phyloP scores from a whole-genome alignment of 257 asterid species.

The Ligustrum vulgare region DNA sequence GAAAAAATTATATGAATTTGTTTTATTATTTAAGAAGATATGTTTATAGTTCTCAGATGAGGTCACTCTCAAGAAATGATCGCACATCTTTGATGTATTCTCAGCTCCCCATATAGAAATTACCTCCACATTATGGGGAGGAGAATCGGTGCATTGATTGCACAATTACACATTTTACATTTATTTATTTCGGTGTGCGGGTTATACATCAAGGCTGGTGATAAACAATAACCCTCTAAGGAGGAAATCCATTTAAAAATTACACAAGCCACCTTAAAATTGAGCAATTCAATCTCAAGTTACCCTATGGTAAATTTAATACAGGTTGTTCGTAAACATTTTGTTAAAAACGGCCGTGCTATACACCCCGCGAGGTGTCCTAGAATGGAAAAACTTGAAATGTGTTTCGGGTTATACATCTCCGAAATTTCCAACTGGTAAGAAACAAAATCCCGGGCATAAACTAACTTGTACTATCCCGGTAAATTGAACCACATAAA shows the following conservation, averaged over 20 bases:
- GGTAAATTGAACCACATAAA: neutral
- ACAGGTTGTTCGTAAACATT: neutral
- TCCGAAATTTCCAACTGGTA: neutral
- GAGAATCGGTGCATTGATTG: neutral
- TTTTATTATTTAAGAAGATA: too few species aligned
- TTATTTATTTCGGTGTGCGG: neutral
- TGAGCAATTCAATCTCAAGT: neutral
- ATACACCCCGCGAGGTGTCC: too few species aligned
- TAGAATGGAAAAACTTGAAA: neutral
- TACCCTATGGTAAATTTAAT: neutral
- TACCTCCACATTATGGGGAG: neutral
- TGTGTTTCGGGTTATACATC: neutral
- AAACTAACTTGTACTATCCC: neutral
- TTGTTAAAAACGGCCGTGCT: too few species aligned
- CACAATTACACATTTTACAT: neutral
- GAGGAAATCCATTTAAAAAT: neutral
- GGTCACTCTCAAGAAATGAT: neutral
- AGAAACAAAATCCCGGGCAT: too few species aligned
- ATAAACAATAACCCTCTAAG: neutral
- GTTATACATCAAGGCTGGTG: neutral
- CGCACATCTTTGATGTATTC: neutral
- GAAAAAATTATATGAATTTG: neutral
- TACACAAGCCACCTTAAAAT: neutral
- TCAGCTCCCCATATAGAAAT: neutral
- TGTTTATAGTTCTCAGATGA: neutral